These are phyloP conservation scores for Penicillium crustosum DNA, from an alignment of 2,329 filamentous ascomycete species.

Conservation along the genomic window DNA sequence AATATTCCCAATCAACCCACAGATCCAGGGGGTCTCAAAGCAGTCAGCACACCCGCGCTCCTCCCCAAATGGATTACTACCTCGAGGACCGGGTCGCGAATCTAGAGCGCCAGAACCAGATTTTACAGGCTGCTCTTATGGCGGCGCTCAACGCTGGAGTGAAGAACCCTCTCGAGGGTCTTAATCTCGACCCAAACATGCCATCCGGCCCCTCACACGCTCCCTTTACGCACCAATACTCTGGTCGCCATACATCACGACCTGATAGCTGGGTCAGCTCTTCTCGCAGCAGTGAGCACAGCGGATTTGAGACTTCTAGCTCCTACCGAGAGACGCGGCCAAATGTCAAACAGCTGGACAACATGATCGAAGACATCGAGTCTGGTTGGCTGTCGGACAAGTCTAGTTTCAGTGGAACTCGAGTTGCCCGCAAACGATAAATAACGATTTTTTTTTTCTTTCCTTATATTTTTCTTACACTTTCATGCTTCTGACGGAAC, in stretches of 20 bases:
- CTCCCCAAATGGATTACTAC: slow-evolving; percentile 22
- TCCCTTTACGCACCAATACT: slow-evolving; percentile 16
- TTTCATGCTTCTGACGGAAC: neutral
- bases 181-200: slow-evolving; percentile 25
- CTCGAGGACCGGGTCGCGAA: slow-evolving; percentile 41
- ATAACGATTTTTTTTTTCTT: slow-evolving; percentile 3
- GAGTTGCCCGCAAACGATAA: slow-evolving; percentile 12
- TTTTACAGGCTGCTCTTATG: slow-evolving; percentile 44
- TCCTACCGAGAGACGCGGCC: slow-evolving; percentile 21
- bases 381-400: slow-evolving; percentile 35
- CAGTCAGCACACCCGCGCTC: slow-evolving; percentile 14
- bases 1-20: slow-evolving; percentile 25
- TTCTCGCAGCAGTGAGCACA: slow-evolving; percentile 29
- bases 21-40: slow-evolving; percentile 22
- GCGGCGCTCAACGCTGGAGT: slow-evolving; percentile 41
- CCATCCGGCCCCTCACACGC: slow-evolving; percentile 24
- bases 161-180: slow-evolving; percentile 31
- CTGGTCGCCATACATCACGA: slow-evolving; percentile 17
- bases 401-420: slow-evolving; percentile 18
- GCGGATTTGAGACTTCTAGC: slow-evolving; percentile 26
- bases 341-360: slow-evolving; percentile 31
- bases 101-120: slow-evolving; percentile 45
- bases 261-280: slow-evolving; percentile 35
- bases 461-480: neutral
- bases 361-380: slow-evolving; percentile 36